These are phyloP conservation scores for Abortiporus biennis DNA, from an alignment of 1,284 basidiomycete genomes.

Conservation along the genomic window DNA sequence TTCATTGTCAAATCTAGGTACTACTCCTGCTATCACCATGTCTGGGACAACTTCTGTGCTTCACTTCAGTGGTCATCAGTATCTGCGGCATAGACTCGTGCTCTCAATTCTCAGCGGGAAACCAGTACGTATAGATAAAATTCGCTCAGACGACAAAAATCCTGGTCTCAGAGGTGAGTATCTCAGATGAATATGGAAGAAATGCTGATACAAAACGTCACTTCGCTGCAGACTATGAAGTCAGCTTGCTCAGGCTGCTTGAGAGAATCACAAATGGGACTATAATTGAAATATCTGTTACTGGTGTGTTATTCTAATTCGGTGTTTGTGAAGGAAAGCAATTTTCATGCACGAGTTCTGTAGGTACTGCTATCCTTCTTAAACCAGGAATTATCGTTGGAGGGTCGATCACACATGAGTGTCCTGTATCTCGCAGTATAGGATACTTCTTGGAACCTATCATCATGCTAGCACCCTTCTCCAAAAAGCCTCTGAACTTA, in stretches of 20 bases:
- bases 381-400: constrained; percentile 92
- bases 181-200: neutral
- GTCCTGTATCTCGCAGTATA: constrained; percentile 79
- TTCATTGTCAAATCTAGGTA: too few relatives aligned
- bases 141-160: constrained; percentile 88
- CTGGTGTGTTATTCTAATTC: constrained; percentile 47
- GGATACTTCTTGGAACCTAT: constrained; percentile 95
- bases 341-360: neutral
- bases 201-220: constrained; percentile 3
- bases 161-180: constrained; percentile 84
- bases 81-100: constrained; percentile 82
- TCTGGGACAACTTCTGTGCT: constrained; percentile 21
- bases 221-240: constrained; percentile 73
- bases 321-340: neutral
- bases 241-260: constrained; percentile 83
- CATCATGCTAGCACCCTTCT: constrained; percentile 88
- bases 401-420: constrained; percentile 80
- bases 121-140: constrained; percentile 82
- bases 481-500: constrained; percentile 82
- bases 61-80: constrained; percentile 74
- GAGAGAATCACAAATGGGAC: constrained; percentile 96
- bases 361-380: constrained; percentile 86
- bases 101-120: constrained; percentile 88
- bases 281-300: constrained; percentile 93
- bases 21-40: too few relatives aligned